Base-by-base conservation (phyloP, 306 rosid species). In the Biancaea sappan region DNA sequence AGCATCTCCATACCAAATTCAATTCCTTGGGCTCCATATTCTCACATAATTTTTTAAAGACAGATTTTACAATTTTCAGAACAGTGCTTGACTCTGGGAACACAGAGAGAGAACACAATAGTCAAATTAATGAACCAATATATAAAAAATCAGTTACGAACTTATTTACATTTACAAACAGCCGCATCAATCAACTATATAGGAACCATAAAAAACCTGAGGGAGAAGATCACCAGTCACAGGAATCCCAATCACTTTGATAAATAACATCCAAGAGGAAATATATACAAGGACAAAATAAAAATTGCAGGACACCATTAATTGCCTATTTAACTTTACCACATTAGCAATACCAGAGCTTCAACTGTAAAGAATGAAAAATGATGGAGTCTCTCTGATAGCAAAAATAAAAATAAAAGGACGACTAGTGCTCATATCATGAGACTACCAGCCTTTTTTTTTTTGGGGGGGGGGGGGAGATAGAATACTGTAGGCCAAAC, bases 11-110 rank as follows among this genome's bases (percentile, higher is more conserved):
- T 76, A 89, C 76, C 82, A 91, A 61, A 78, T 69, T 77, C 84
- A 94, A 79, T 79, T 91, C 94, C 67, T 84, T 38, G 43, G 88
- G 71, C 66, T 94, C 92, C 71, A 88, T 88, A 24, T 76, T 85
- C 77, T 88, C 86, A 1, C 96, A 89, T 77, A 94, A 81, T 50
- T 89, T 81, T 81, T 78, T 73, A 28, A 90, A 88, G 19, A 79
- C 77, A 2, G 82, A 79, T 74, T 73, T 84, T 53, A 89, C 50
- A 73, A 91, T 86, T 67, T 86, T 86, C 83, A 88, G 64, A 73
- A 80, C 79, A 40, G 69, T 60, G 18, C 74, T 75, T 58, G 90
- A 85, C 85, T 77, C 98, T 89, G 96, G 28, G 24, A 3, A 47
- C 70, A 68, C 69, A 82, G 51, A 60, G 60, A 65, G 65, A 75